Base-by-base conservation (phyloP, 176 grass and related monocot genomes). In the Oryza brachyantha region DNA sequence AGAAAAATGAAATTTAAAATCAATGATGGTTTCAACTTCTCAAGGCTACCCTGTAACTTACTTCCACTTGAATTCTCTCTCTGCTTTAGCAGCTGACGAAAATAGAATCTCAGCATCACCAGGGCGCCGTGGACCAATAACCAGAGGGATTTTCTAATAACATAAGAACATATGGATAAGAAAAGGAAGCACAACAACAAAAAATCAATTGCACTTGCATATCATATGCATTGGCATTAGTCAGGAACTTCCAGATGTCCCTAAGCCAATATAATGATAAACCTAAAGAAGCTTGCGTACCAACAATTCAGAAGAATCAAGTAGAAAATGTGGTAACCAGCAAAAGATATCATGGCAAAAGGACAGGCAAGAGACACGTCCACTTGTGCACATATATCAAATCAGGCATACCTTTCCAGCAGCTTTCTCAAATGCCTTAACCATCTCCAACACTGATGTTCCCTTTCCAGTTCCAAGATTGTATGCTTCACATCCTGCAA, bases 371-470 rank as follows among this genome's bases (percentile, higher is more conserved):
- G 32, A 80, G 25, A 52, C 40, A 77, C 42, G 11, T 34, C 26
- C 29, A 63, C 40, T 38, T 2, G 21, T 61, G 11, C 9, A 76
- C 29, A 29, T 81, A 79, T 62, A 81, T 66, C 16, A 31, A 59
- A 70, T 14, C 34, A 80, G 16, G 10, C 17, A 76, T 76, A 98
- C 96, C 92, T 99, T 95, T 75, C 90, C 96, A 61, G 88, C 95
- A 89, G 86, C 90, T 81, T 91, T 95, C 82, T 95, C 96, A 73
- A 99, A 99, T 85, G 92, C 92, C 86, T 81, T 81, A 55, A 99
- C 92, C 80, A 99, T 99, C 84, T 99, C 92, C 80, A 99, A 73
- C n/a, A 99, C 96, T 26, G 96, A 93, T 39, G 96, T 99, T 41
- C 92, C 96, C 58, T 93, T 95, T 84, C 96, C 96, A 21, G 90